Percentiles rank a stretch among this genome's conserved stretches.
phyloP scores from a whole-genome alignment of 148 eudicot genomes.

The Heliamphora exappendiculata region DNA sequence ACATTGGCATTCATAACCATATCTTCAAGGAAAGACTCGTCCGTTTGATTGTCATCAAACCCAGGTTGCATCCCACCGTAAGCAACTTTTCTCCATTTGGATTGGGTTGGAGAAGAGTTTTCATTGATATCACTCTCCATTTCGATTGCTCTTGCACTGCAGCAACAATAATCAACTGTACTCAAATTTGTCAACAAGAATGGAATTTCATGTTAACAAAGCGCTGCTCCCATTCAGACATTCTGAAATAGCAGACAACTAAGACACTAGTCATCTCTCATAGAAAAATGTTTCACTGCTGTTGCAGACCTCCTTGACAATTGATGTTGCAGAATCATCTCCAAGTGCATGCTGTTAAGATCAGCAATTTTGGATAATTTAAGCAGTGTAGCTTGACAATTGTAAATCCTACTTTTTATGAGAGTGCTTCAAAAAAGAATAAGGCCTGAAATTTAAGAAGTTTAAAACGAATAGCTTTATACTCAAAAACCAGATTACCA shows the following conservation, averaged over 20 bases:
- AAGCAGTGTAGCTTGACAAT: background rate
- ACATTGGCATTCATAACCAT: slow-evolving; percentile 95
- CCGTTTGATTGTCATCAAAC: slow-evolving; percentile 78
- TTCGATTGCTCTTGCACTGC: background rate
- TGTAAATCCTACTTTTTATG: background rate
- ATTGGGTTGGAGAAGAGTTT: slow-evolving; percentile 13
- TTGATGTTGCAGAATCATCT: background rate
- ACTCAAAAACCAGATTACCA: too few relatives aligned
- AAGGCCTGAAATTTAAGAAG: too few relatives aligned
- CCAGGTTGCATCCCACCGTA: slow-evolving; percentile 98
- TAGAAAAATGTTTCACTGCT: background rate
- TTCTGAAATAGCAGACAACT: background rate
- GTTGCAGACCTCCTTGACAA: background rate
- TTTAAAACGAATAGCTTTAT: too few relatives aligned
- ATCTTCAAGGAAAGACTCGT: slow-evolving; percentile 73
- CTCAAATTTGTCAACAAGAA: background rate
- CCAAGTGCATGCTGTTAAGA: background rate
- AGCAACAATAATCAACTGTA: background rate
- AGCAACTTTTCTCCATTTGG: slow-evolving; percentile 87
- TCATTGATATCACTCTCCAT: slow-evolving; percentile 25
- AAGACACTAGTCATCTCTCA: background rate
- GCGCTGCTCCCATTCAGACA: background rate
- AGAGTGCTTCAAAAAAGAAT: background rate
- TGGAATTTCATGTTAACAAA: background rate
- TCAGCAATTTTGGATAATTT: background rate